Base-by-base conservation (phyloP, 106 monocot genomes). In the Iris macrosiphon region DNA sequence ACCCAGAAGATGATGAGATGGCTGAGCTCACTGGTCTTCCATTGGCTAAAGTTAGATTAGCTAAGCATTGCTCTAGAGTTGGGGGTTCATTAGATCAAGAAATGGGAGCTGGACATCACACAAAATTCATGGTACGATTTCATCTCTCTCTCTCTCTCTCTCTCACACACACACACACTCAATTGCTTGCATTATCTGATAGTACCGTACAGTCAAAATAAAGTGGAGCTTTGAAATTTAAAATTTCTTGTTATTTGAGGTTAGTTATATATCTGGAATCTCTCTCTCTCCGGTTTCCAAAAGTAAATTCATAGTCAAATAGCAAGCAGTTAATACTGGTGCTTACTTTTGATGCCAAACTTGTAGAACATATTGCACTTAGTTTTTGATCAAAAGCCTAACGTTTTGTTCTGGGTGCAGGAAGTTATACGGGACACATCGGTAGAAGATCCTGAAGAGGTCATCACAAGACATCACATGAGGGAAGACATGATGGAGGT, bases 21-120 rank as follows among this genome's bases (percentile, higher is more conserved):
- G 90, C 85, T 22, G 57, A 75, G 46, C 48, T 81, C n/a, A 78
- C 85, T 24, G 75, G 72, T 62, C 14, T 90, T 2, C 55, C 80
- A 34, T 28, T 90, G 26, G 56, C 54, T 24, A 90, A 72, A 20
- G 72, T 90, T 11, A 77, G 72, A 68, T 61, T 90, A 47, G 81
- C 90, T n/a, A 72, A 58, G 19, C 77, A 71, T 24, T 85, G 75
- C 34, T 72, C 81, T 32, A 67, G 81, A 54, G 49, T 56, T 59
- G 31, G 59, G 6, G 67, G 63, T 31, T 90, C 85, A 26, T 42
- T 84, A 56, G 63, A 80, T 28, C 62, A 74, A 57, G 71, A 71
- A 54, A 59, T 76, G 22, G 54, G 62, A 17, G 40, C 44, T 44
- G 75, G 52, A 47, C 71, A 62, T 54, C 17, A 50, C 35, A 24